Base-by-base conservation (phyloP, 1,284 basidiomycete species). In the Flammula alnicola region DNA sequence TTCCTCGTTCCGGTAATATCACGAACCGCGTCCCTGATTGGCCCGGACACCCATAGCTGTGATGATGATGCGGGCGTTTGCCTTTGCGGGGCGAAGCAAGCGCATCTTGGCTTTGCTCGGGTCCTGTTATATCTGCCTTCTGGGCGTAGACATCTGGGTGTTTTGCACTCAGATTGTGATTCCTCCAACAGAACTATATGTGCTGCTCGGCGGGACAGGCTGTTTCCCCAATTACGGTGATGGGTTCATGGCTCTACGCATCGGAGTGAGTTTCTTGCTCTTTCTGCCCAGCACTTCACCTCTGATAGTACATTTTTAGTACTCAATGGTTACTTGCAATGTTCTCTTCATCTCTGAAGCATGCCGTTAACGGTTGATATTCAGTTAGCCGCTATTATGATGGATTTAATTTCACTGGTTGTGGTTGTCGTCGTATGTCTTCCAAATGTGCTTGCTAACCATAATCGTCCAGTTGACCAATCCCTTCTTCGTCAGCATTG, bases 171-270 rank as follows among this genome's bases (percentile, higher is more conserved):
- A 55, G 56, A 42, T 56, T 49, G 23, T 54, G 55, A n/a, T 54
- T 58, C 58, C 31, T 31, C 58, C 30, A 52, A 52, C 31, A 61
- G 59, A 41, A 25, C 58, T 39, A 1, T 64, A 22, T 36, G 64
- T 16, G 4, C 58, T 61, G 1, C 58, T 61, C 10, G 65, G 64
- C 0, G 71, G 71, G 2, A 72, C 71, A 27, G 73, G 73, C 1
- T 75, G 73, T 51, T 75, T 70, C 47, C 69, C 71, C 3, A 64
- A 73, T 32, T 73, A 71, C 43, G 65, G 66, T 3, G 53, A 51
- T 12, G 60, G 57, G 8, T 33, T 56, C 7, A 58, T 60, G 56
- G 56, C 48, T n/a, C 32, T 52, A 22, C 49, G 68, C 11, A 63
- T 73, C 14, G 64, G 69, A n/a, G 73, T 75, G 44, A 60, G 72